Percentiles rank a stretch among this genome's conserved stretches.
Conservation (phyloP, 305 asterid species). For the Withania somnifera region DNA sequence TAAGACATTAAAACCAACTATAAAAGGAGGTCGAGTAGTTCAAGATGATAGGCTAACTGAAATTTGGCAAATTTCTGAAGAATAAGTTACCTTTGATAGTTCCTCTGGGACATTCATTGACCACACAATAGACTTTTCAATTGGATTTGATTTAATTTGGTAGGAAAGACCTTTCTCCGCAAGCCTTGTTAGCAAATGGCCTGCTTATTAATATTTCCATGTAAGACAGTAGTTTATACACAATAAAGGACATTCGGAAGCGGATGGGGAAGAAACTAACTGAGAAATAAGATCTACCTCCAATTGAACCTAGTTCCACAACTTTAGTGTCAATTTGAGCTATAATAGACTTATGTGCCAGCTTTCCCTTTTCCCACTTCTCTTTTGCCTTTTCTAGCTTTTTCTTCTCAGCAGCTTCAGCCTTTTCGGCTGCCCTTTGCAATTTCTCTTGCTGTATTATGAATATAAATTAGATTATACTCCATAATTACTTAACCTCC, state of each 20-base stretch:
- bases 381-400: constrained; percentile 62
- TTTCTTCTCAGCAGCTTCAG: constrained; percentile 73
- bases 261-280: not conserved
- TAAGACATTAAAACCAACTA: not conserved
- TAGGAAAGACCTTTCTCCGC: constrained; percentile 70
- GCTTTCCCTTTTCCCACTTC: constrained; percentile 88
- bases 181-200: constrained; percentile 78
- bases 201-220: constrained; percentile 27
- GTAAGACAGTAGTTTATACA: not conserved
- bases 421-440: constrained; percentile 73
- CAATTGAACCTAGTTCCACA: constrained; percentile 70
- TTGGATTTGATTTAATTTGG: constrained; percentile 63
- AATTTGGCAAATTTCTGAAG: constrained; percentile 1
- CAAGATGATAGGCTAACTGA: not conserved
- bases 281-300: constrained; percentile 38
- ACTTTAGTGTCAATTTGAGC: constrained; percentile 80
- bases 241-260: not conserved
- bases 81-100: constrained; percentile 29
- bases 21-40: not conserved
- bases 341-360: constrained; percentile 70
- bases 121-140: constrained; percentile 75
- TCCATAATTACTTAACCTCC: not conserved
- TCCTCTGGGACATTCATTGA: constrained; percentile 66
- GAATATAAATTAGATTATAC: constrained; percentile 14
- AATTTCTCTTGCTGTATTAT: constrained; percentile 61